Evolutionary conservation across 805 yeast genomes (phyloP).

Genomic region (Yamadazyma laniorum): DNA sequence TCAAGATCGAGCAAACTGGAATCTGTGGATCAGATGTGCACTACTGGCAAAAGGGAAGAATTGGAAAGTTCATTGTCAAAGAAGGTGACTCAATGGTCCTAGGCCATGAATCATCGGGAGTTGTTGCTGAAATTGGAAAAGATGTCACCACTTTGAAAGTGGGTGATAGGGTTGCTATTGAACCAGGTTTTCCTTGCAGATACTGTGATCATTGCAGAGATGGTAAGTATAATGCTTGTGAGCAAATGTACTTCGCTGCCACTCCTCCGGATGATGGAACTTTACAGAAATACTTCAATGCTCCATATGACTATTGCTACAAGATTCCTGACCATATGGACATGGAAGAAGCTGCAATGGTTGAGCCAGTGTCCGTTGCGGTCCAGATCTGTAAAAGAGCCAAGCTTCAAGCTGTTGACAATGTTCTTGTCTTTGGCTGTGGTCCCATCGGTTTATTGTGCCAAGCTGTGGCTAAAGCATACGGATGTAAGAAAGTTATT

Average conservation of each 20-base stretch:
- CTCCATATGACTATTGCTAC: conserved; percentile 17
- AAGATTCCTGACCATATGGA: conserved; percentile 23
- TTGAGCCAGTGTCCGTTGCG: conserved; percentile 25
- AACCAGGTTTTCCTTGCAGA: conserved; percentile 56
- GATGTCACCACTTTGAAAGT: conserved; percentile 43
- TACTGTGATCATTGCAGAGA: conserved; percentile 20
- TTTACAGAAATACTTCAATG: conserved; percentile 17
- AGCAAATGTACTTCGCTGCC: conserved; percentile 19
- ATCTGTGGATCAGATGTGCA: conserved; percentile 25
- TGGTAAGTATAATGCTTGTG: conserved; percentile 22
- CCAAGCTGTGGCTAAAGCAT: conserved; percentile 20
- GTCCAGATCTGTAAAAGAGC: conserved; percentile 23
- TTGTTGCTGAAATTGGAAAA: conserved; percentile 48
- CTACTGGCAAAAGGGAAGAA: conserved; percentile 20
- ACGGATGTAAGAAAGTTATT: conserved; percentile 22
- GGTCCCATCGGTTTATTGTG: conserved; percentile 28
- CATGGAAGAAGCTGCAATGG: conserved; percentile 25
- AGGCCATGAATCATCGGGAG: conserved; percentile 49
- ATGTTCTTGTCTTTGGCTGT: conserved; percentile 23
- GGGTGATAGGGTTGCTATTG: conserved; percentile 49
- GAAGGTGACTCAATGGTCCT: conserved; percentile 31
- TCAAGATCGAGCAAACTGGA: conserved; percentile 21
- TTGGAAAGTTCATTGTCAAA: conserved; percentile 30
- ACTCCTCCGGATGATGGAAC: conserved; percentile 23
- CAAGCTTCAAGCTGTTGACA: conserved; percentile 15